Percentiles rank a stretch among this genome's conserved stretches.
These are phyloP conservation scores for Mallotus repandus DNA, from an alignment of 441 rosid species.

Conservation along the genomic window DNA sequence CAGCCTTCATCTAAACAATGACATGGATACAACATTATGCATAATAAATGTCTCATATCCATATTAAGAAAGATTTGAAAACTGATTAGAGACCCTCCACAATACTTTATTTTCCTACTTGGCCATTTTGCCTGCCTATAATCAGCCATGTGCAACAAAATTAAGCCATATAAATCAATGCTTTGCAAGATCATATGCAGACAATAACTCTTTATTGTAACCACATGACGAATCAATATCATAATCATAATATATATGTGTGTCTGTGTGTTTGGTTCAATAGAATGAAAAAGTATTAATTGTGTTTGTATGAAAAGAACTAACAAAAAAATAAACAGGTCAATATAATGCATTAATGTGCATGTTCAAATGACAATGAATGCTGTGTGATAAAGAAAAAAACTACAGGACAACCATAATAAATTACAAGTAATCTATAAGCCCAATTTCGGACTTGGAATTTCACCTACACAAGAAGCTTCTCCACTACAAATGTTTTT, in stretches of 20 bases:
- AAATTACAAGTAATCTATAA: background rate
- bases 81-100: background rate
- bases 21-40: background rate
- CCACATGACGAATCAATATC: conserved; percentile 1
- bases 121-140: background rate
- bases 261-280: background rate
- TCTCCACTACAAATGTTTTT: background rate
- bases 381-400: background rate
- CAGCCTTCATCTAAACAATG: background rate
- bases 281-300: background rate
- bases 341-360: no score
- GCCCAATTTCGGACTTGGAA: background rate
- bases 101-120: background rate
- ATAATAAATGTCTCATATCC: background rate
- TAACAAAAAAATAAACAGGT: no score
- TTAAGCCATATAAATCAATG: background rate
- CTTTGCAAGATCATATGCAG: background rate
- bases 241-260: background rate
- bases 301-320: no score
- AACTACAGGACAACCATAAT: background rate
- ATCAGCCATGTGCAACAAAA: background rate
- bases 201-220: background rate
- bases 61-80: background rate
- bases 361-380: background rate
- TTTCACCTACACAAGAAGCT: conserved; percentile 1